These are phyloP conservation scores for Liquidambar formosana DNA, from an alignment of 164 flowering plant genomes.

Conservation along the genomic window DNA sequence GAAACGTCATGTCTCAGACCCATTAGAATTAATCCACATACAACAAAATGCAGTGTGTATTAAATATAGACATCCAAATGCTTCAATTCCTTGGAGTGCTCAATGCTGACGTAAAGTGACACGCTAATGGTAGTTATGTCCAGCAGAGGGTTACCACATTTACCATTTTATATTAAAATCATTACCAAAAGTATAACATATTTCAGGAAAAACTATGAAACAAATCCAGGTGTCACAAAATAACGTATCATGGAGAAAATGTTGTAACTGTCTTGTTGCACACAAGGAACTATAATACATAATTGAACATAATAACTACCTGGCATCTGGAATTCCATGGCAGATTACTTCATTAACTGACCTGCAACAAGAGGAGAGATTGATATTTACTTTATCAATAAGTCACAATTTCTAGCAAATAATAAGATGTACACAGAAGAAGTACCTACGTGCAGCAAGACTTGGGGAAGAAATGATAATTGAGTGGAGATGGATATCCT, in stretches of 20 bases:
- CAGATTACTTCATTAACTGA: conserved; percentile 98
- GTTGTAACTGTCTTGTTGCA: neutral
- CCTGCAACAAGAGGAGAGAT: conserved; percentile 39
- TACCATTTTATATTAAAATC: neutral
- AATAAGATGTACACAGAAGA: conserved; percentile 21
- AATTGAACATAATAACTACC: conserved; percentile 38
- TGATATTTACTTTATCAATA: conserved; percentile 5
- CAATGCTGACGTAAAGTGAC: neutral
- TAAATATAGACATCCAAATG: neutral
- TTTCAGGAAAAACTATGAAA: neutral
- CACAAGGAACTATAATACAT: neutral
- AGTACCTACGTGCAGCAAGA: conserved; percentile 99
- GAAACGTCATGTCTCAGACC: neutral
- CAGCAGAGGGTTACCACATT: neutral
- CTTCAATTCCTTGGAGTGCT: neutral
- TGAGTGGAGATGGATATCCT: conserved; percentile 95
- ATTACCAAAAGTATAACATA: no score
- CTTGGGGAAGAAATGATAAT: conserved; percentile 95
- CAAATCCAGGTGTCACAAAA: neutral
- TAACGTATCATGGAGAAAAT: neutral
- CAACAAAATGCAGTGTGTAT: neutral
- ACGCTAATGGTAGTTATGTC: neutral
- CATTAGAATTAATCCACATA: neutral
- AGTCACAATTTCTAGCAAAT: neutral
- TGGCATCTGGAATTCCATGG: conserved; percentile 99